Evolutionary conservation across 306 rosid species (phyloP).

Genomic region (Coriaria nepalensis): DNA sequence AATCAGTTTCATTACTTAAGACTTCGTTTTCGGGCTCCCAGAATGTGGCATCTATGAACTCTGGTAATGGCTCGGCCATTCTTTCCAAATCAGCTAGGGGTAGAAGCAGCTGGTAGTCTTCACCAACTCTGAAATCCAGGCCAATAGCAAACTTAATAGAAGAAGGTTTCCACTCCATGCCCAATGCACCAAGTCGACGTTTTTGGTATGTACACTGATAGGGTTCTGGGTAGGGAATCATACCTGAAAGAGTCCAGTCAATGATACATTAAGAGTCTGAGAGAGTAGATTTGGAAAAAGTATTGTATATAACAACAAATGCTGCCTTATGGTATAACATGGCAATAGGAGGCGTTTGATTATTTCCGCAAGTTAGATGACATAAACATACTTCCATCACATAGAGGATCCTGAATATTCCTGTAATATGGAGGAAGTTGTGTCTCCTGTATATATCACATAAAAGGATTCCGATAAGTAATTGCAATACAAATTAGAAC

Average conservation of each 20-base stretch:
- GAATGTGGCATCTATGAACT: constrained; percentile 55
- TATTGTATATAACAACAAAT: not conserved
- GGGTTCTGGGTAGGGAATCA: constrained; percentile 87
- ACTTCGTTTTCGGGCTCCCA: constrained; percentile 79
- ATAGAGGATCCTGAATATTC: constrained; percentile 75
- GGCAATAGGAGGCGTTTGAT: too few species aligned
- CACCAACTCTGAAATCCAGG: constrained; percentile 41
- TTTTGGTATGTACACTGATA: constrained; percentile 71
- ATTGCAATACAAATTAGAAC: too few species aligned
- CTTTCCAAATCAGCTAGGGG: constrained; percentile 86
- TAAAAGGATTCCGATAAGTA: not conserved
- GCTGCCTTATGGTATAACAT: too few species aligned
- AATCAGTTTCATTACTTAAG: constrained; percentile 57
- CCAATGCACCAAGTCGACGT: constrained; percentile 77
- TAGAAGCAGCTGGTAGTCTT: constrained; percentile 40
- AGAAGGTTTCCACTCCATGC: constrained; percentile 83
- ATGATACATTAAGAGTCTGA: constrained; percentile 10
- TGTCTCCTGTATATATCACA: constrained; percentile 45
- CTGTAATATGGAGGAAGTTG: constrained; percentile 57
- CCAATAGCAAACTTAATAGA: constrained; percentile 50
- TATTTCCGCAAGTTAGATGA: constrained; percentile 3
- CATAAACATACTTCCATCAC: constrained; percentile 62
- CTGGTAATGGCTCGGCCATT: constrained; percentile 59
- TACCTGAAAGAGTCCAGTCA: constrained; percentile 34
- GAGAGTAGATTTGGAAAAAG: constrained; percentile 15